Evolutionary conservation across 2,329 filamentous ascomycete genomes (phyloP).

Genomic region (Nothophoma quercina): DNA sequence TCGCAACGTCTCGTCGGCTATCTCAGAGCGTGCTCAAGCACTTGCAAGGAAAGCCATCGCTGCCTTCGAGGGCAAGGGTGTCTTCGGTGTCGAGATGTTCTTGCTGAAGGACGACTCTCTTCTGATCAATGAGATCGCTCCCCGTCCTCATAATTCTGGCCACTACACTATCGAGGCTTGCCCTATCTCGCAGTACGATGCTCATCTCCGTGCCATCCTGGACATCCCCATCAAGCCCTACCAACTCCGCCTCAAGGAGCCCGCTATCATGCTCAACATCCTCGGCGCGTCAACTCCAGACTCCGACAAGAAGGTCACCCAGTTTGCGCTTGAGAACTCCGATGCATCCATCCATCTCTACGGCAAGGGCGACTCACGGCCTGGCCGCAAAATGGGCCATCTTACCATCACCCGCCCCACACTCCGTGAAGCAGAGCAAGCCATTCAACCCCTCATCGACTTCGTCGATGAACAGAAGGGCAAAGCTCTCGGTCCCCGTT

Average conservation of each 20-base stretch:
- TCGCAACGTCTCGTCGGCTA: slow-evolving; percentile 68
- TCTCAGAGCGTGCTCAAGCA: slow-evolving; percentile 72
- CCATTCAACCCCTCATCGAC: slow-evolving; percentile 74
- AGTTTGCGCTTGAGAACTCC: slow-evolving; percentile 64
- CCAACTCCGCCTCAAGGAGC: slow-evolving; percentile 65
- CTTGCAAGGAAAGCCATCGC: slow-evolving; percentile 81
- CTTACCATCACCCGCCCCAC: slow-evolving; percentile 79
- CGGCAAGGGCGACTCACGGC: slow-evolving; percentile 83
- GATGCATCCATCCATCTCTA: slow-evolving; percentile 82
- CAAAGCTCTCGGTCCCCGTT: slow-evolving; percentile 36
- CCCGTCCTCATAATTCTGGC: slow-evolving; percentile 86
- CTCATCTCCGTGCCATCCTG: slow-evolving; percentile 85
- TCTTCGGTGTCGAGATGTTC: slow-evolving; percentile 98
- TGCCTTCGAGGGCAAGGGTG: slow-evolving; percentile 84
- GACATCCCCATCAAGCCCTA: slow-evolving; percentile 64
- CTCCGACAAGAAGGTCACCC: slow-evolving; percentile 68
- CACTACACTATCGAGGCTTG: slow-evolving; percentile 96
- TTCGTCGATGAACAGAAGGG: slow-evolving; percentile 65
- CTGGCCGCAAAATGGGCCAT: slow-evolving; percentile 93
- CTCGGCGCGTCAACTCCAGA: slow-evolving; percentile 72
- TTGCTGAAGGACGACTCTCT: slow-evolving; percentile 74
- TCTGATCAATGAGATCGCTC: slow-evolving; percentile 86
- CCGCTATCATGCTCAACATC: slow-evolving; percentile 81
- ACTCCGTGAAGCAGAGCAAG: slow-evolving; percentile 71
- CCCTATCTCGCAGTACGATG: slow-evolving; percentile 88